Evolutionary conservation across 2,329 filamentous ascomycete species (phyloP), one percentile per base, ranked within the genome.

Genomic region (Blumeria graminis): DNA sequence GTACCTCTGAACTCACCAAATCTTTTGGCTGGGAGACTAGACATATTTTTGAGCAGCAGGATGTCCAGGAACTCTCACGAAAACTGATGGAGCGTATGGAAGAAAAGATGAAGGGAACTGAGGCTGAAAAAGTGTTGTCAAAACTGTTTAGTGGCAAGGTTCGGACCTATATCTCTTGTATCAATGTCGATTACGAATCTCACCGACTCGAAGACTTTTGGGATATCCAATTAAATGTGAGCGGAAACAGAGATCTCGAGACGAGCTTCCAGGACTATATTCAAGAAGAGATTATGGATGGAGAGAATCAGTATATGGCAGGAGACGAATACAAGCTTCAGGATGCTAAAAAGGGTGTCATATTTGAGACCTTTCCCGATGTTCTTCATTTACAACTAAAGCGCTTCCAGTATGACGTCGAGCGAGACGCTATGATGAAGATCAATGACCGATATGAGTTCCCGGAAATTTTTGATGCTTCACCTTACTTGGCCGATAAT

Each of bases 21-120:
- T 96, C 92, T 0, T 98, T 98, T 68, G 92, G 92, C 28, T 98
- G 92, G 92, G 90, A 98, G 65, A 94, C 90, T 1, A 80, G 88
- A 61, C 90, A 98, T 66, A 94, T 96, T 56, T 98, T 98, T 63
- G 90, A 96, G 70, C 92, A 98, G 68, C 92, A 98, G 69, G 92
- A 98, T 69, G 92, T 98, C 8, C 92, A 98, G 68, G 92, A 98
- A 68, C 74, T 98, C 36, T 96, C 89, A 36, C 80, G 93, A 57
- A 94, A 96, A 68, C 75, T 98, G 60, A 98, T 98, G 85, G 92
- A 98, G 69, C 82, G 86, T 58, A 82, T 98, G 71, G 93, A 98
- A 67, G 85, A 92, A 65, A 90, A 86, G 67, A 98, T 98, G 93
- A 98, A 98, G 70, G 90, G 87, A 50, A 96, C 92, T 1, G 80